Conservation (phyloP, 192 early-diverging fungal genomes). For the Gryganskiella cystojenkinii region DNA sequence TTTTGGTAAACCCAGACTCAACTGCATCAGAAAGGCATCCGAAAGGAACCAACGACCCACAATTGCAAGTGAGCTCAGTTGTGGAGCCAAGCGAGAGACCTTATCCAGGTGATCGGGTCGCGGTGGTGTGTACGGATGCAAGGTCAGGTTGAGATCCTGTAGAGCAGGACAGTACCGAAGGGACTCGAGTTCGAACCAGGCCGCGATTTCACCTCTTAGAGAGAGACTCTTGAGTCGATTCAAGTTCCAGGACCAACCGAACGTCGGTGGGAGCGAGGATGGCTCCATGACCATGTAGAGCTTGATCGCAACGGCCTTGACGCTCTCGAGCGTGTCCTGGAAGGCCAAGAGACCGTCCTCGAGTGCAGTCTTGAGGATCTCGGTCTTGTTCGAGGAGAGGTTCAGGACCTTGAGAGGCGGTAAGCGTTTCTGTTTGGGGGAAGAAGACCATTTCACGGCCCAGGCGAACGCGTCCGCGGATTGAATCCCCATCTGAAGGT, state of each 20-base stretch:
- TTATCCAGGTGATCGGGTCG: conserved; percentile 14
- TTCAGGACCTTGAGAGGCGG: conserved; percentile 12
- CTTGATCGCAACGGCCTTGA: conserved; percentile 27
- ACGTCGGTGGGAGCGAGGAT: conserved; percentile 3
- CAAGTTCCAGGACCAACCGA: conserved; percentile 39
- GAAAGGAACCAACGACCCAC: conserved; percentile 26
- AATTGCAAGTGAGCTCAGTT: conserved; percentile 9
- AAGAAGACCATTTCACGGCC: conserved; percentile 25
- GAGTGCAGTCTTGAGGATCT: conserved; percentile 7
- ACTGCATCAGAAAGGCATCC: conserved; percentile 1
- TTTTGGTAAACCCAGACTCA: not conserved
- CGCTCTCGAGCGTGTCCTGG: conserved; percentile 22
- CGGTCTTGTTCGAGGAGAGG: conserved; percentile 19
- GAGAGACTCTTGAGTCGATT: conserved; percentile 5
- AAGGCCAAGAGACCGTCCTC: conserved; percentile 36
- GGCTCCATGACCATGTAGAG: conserved; percentile 12
- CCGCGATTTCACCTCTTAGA: conserved; percentile 31
- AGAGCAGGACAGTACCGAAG: conserved; percentile 21
- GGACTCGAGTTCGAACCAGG: conserved; percentile 37
- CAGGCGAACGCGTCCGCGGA: conserved; percentile 22
- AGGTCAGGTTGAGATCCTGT: conserved; percentile 18
- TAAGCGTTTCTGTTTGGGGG: not conserved
- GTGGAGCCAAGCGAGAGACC: conserved; percentile 10
- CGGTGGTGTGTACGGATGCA: conserved; percentile 40
- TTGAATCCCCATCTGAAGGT: conserved; percentile 40